Evolutionary conservation across 2,329 filamentous ascomycete genomes (phyloP), one percentile per base, ranked within the genome.

Genomic region (Trichoderma gracile): DNA sequence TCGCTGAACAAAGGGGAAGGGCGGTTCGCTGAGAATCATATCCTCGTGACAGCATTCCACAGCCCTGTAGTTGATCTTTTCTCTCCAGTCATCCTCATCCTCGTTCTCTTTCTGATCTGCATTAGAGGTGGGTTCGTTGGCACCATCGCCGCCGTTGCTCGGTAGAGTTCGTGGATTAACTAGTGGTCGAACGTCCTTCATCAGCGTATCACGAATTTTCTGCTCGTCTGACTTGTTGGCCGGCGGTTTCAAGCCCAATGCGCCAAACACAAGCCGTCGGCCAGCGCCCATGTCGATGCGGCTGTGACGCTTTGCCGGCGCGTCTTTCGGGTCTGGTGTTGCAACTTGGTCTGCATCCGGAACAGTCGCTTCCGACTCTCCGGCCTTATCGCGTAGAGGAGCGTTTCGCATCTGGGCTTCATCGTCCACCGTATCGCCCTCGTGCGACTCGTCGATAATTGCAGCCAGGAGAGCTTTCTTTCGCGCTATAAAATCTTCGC

Each of bases 1-100:
- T 53, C 91, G 85, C 75, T 97, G 93, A 17, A 90, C 81, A 74
- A 97, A 97, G 0, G 93, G 93, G 72, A 96, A 97, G 0, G 93
- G 91, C 0, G 94, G 93, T 40, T 91, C 84, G 60, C 85, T 90
- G 52, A 96, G 80, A 38, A 84, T 78, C 45, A 92, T 78, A 5
- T 82, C 84, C 33, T 90, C 84, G n/a, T 90, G 83, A 67, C 87
- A 86, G 76, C 93, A 97, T 74, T 98, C 94, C 0, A 96, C 91
- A 23, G 92, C 93, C 25, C 85, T 84, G 66, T 96, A 86, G 12
- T 80, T 83, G 66, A 97, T 88, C 69, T 87, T 92, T 5, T 85
- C 79, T 69, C 86, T 86, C 93, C 93, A 97, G 23, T 85, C 82
- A 33, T 90, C 82, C 0, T 83, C 77, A 50, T 86, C 81, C 50